A percentile compares a stretch with the other conserved stretches of the same genome.
Conservation (phyloP, 768 basidiomycete genomes). For the Termitomyces sp. region DNA sequence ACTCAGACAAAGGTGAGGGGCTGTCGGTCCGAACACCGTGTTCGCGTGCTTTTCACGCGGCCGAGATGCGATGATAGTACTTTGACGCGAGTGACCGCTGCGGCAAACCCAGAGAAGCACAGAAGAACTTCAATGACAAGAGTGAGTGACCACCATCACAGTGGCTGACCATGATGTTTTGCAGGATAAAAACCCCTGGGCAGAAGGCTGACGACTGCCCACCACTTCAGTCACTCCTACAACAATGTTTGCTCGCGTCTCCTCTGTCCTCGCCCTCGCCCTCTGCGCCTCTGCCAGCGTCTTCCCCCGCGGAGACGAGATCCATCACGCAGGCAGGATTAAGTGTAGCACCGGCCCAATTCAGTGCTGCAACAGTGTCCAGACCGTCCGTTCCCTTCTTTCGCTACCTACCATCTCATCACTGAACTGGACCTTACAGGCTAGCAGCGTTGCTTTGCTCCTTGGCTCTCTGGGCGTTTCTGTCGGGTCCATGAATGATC, state of each 20-base stretch:
- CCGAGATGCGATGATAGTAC: too few species aligned
- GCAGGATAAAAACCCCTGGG: too few species aligned
- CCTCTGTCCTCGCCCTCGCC: constrained; percentile 11
- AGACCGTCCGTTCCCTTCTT: neutral
- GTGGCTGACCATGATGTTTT: too few species aligned
- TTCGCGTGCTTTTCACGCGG: too few species aligned
- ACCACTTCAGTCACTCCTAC: neutral
- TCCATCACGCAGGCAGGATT: too few species aligned
- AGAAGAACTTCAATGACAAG: too few species aligned
- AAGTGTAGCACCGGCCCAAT: constrained; percentile 18
- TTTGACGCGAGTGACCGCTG: too few species aligned
- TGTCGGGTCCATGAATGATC: constrained; percentile 3
- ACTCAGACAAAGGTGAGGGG: too few species aligned
- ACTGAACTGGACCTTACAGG: constrained; percentile 1
- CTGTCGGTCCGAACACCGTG: too few species aligned
- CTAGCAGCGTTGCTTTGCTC: neutral
- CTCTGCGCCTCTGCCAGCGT: constrained; percentile 12
- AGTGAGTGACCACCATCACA: too few species aligned
- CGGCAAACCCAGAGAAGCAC: too few species aligned
- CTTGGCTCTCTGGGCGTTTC: constrained; percentile 8
- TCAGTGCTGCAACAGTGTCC: constrained; percentile 21
- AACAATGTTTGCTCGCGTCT: constrained; percentile 15
- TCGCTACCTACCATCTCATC: neutral
- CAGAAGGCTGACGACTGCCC: too few species aligned
- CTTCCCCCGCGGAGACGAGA: constrained; percentile 8